A percentile compares a stretch with the other conserved stretches of the same genome.
Conservation (phyloP, 78 protist species). For the Mastigamoeba balamuthi region DNA sequence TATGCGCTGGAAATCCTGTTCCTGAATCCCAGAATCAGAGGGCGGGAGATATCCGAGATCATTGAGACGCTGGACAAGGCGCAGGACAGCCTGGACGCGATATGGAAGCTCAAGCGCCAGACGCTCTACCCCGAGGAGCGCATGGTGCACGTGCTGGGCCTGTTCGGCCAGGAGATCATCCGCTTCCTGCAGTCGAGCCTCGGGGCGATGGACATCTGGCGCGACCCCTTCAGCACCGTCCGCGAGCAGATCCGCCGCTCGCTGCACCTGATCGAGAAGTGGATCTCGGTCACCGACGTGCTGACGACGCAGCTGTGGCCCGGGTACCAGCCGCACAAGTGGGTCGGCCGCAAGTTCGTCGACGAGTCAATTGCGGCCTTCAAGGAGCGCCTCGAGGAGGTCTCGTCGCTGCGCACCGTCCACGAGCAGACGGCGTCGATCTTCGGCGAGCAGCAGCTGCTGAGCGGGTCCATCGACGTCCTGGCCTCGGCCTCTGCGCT, state of each 20-base stretch:
- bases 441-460: not conserved
- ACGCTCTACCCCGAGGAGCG: not conserved
- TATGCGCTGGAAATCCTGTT: too few relatives aligned
- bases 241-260: not conserved
- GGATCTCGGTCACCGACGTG: slow-evolving; percentile 1
- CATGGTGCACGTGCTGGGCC: not conserved
- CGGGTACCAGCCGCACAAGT: not conserved
- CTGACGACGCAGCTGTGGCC: slow-evolving; percentile 12
- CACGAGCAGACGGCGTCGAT: slow-evolving; percentile 10
- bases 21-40: too few relatives aligned
- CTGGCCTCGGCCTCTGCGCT: not conserved
- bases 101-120: not conserved
- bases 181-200: not conserved
- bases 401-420: not conserved
- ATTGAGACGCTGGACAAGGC: not conserved
- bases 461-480: not conserved
- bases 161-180: not conserved
- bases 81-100: not conserved
- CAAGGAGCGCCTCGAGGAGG: not conserved
- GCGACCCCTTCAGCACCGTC: not conserved
- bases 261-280: not conserved
- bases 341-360: not conserved
- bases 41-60: too few relatives aligned
- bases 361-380: not conserved
- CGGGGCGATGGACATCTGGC: not conserved